Percentiles rank a stretch among this genome's conserved stretches.
Conservation (phyloP, 257 asterid species). For the Solanum sejunctum region DNA sequence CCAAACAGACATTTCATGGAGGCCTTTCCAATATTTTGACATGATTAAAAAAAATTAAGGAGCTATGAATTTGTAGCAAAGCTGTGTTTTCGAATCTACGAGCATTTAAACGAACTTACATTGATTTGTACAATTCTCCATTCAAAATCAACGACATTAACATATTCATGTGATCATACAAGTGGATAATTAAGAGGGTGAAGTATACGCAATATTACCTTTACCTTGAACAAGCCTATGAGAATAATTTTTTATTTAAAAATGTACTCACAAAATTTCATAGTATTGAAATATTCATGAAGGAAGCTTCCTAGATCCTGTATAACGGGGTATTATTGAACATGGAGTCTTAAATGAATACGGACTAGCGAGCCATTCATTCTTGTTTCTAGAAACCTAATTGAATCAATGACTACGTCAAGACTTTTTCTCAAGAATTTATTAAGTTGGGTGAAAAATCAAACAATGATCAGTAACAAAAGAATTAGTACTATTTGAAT, state of each 20-base stretch:
- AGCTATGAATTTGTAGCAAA: not conserved
- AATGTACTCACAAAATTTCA: not conserved
- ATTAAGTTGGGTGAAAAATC: not conserved
- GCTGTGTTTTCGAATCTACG: not conserved
- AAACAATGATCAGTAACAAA: not conserved
- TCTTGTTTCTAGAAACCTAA: not conserved
- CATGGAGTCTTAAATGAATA: not conserved
- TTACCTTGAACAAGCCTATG: not conserved
- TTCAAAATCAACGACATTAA: not conserved
- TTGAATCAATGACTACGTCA: not conserved
- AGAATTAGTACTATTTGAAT: not conserved
- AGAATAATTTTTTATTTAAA: not conserved
- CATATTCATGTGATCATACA: not conserved
- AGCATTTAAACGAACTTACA: not conserved
- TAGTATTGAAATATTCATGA: not conserved
- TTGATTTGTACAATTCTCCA: not conserved
- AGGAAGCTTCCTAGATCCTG: not conserved
- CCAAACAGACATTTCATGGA: not conserved
- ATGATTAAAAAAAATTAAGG: not conserved
- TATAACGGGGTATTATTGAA: not conserved
- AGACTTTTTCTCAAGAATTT: not conserved
- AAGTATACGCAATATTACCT: fast-evolving
- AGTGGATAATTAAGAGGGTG: fast-evolving
- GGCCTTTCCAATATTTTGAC: not conserved
- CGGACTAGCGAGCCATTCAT: not conserved